Evolutionary conservation across 2,329 filamentous ascomycete species (phyloP).

Genomic region (Colletotrichum sp.): DNA sequence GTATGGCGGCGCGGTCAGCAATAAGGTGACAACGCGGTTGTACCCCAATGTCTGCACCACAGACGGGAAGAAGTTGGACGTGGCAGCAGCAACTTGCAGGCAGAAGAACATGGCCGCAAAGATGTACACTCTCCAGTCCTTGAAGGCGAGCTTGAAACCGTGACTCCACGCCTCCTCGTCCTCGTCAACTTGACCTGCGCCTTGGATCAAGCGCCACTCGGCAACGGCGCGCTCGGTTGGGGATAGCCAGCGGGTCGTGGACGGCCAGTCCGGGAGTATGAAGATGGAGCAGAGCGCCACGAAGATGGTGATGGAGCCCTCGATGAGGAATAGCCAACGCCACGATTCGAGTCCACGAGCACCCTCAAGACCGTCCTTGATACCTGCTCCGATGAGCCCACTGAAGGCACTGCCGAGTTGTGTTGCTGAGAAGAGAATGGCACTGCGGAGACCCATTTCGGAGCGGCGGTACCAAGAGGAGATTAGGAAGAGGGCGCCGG

Average conservation of each 20-base stretch:
- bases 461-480: constrained; percentile 47
- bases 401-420: constrained; percentile 34
- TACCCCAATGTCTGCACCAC: constrained; percentile 63
- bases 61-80: constrained; percentile 69
- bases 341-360: constrained; percentile 49
- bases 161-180: constrained; percentile 36
- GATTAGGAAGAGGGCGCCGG: constrained; percentile 50
- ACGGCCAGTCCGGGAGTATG: neutral
- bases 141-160: constrained; percentile 56
- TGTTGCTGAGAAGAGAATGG: constrained; percentile 34
- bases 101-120: neutral
- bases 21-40: neutral
- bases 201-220: constrained; percentile 52
- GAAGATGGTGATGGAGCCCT: constrained; percentile 44
- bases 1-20: neutral
- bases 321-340: constrained; percentile 56
- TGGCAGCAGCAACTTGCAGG: constrained; percentile 36
- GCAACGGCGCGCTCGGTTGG: neutral
- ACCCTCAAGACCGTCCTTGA: constrained; percentile 46
- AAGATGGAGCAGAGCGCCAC: constrained; percentile 32
- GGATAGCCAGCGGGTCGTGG: neutral
- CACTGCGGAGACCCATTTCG: constrained; percentile 50
- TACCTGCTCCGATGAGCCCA: constrained; percentile 30
- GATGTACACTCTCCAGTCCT: constrained; percentile 44
- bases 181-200: constrained; percentile 49